Evolutionary conservation across 208 protist species (phyloP).

Genomic region (Acanthamoeba castellanii): DNA sequence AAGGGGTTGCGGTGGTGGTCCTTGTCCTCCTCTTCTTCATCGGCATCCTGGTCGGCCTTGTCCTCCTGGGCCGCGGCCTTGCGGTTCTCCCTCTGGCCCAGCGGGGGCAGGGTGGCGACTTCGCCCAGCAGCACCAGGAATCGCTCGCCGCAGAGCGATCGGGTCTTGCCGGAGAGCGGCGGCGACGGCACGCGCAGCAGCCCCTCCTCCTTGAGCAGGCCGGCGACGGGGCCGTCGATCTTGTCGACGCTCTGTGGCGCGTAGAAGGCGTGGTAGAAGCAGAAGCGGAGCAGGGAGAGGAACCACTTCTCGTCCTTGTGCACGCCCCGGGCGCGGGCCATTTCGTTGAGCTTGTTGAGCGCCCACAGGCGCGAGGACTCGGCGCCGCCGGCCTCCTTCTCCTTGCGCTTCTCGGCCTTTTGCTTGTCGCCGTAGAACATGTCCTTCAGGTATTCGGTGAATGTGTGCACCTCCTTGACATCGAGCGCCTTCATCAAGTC

Average conservation of each 20-base stretch:
- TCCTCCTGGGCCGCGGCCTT: not conserved
- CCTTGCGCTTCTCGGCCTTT: slow-evolving; percentile 13
- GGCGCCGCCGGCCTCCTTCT: not conserved
- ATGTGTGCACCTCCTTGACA: slow-evolving; percentile 52
- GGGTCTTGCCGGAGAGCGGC: slow-evolving; percentile 44
- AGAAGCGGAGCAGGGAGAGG: slow-evolving; percentile 71
- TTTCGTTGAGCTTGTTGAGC: slow-evolving; percentile 49
- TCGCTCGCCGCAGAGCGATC: slow-evolving; percentile 23
- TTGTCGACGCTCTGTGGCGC: slow-evolving; percentile 17
- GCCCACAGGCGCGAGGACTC: slow-evolving; percentile 72
- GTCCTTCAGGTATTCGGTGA: slow-evolving; percentile 71
- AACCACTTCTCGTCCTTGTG: slow-evolving; percentile 75
- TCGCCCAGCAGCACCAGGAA: slow-evolving; percentile 58
- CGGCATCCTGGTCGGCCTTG: not conserved
- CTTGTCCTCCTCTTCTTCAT: not conserved
- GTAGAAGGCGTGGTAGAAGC: slow-evolving; percentile 75
- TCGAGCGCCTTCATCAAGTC: slow-evolving; percentile 71
- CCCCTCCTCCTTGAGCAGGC: slow-evolving; percentile 5
- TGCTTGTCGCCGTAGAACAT: slow-evolving; percentile 71
- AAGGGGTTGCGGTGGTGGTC: slow-evolving; percentile 39
- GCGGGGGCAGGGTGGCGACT: slow-evolving; percentile 39
- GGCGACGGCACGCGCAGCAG: slow-evolving; percentile 42
- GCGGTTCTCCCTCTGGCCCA: not conserved
- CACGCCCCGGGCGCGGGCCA: not conserved
- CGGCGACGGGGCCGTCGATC: not conserved